These are phyloP conservation scores for Pythium aristosporum DNA, from an alignment of 352 stramenopile species.

Conservation along the genomic window DNA sequence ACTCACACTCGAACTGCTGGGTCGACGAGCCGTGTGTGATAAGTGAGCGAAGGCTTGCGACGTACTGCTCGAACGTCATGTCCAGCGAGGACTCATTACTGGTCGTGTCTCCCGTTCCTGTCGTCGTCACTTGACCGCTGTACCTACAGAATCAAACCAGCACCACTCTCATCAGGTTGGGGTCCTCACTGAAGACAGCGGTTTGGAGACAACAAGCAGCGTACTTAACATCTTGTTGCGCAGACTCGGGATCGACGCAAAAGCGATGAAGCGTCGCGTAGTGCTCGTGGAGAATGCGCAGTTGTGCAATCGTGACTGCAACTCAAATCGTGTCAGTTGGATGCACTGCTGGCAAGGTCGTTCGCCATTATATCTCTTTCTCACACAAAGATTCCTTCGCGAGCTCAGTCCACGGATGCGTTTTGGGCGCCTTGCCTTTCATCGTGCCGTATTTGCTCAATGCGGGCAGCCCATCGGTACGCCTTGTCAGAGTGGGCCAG, in stretches of 20 bases:
- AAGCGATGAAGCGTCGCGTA: slow-evolving; percentile 46
- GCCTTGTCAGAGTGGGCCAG: neutral
- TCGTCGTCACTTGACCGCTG: neutral
- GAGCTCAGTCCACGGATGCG: slow-evolving; percentile 38
- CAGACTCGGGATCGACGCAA: slow-evolving; percentile 27
- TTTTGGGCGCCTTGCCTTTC: slow-evolving; percentile 30
- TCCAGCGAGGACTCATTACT: slow-evolving; percentile 11
- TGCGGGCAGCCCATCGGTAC: neutral
- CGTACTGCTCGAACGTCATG: slow-evolving; percentile 60
- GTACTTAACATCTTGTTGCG: neutral
- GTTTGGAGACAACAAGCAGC: neutral
- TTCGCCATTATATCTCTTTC: neutral
- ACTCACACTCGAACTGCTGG: slow-evolving; percentile 66
- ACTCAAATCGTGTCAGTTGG: neutral
- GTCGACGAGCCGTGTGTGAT: slow-evolving; percentile 37
- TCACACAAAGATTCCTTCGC: slow-evolving; percentile 37
- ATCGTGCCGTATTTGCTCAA: slow-evolving; percentile 2
- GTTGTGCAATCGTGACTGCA: slow-evolving; percentile 39
- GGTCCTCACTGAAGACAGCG: no score
- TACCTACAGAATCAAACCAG: neutral
- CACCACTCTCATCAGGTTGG: no score
- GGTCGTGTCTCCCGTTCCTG: neutral
- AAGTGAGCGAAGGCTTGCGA: slow-evolving; percentile 38
- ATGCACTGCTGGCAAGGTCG: neutral
- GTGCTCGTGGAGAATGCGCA: slow-evolving; percentile 45